Percentiles rank a stretch among this genome's conserved stretches.
Conservation (phyloP, 352 stramenopile species). For the Sclerospora graminicola region DNA sequence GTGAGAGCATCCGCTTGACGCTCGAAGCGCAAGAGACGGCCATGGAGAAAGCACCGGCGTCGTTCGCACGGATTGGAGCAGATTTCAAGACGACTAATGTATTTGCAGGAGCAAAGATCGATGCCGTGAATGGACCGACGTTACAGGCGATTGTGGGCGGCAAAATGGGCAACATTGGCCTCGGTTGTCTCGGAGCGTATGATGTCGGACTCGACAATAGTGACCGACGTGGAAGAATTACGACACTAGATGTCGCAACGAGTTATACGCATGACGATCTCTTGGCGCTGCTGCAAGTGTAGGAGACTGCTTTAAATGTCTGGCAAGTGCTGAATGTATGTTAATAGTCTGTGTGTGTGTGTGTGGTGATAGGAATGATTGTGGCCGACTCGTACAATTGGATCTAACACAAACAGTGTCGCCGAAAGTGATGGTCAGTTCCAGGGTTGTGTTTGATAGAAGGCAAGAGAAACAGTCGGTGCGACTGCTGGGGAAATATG, state of each 20-base stretch:
- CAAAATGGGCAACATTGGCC: slow-evolving; percentile 27
- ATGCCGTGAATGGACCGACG: slow-evolving; percentile 70
- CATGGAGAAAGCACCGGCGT: slow-evolving; percentile 52
- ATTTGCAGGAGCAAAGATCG: slow-evolving; percentile 61
- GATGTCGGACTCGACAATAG: slow-evolving; percentile 74
- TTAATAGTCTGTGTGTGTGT: not conserved
- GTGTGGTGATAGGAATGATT: slow-evolving; percentile 38
- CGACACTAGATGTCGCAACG: slow-evolving; percentile 42
- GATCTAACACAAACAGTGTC: slow-evolving; percentile 50
- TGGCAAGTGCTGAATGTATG: not conserved
- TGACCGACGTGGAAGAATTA: slow-evolving; percentile 54
- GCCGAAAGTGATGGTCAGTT: slow-evolving; percentile 51
- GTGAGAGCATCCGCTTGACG: slow-evolving; percentile 44
- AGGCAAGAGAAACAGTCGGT: slow-evolving; percentile 64
- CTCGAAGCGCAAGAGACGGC: slow-evolving; percentile 62
- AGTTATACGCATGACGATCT: slow-evolving; percentile 61
- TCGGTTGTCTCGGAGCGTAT: slow-evolving; percentile 54
- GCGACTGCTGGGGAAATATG: slow-evolving; percentile 43
- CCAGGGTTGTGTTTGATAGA: slow-evolving; percentile 47
- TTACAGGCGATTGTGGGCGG: slow-evolving; percentile 47
- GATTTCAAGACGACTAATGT: slow-evolving; percentile 37
- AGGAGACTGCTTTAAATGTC: too few relatives aligned
- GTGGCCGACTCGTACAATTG: slow-evolving; percentile 43
- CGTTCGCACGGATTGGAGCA: slow-evolving; percentile 61
- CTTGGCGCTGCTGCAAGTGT: slow-evolving; percentile 62